Evolutionary conservation across 2,329 filamentous ascomycete species (phyloP), one percentile per base, ranked within the genome.

Genomic region (Paecilomyces formosus): DNA sequence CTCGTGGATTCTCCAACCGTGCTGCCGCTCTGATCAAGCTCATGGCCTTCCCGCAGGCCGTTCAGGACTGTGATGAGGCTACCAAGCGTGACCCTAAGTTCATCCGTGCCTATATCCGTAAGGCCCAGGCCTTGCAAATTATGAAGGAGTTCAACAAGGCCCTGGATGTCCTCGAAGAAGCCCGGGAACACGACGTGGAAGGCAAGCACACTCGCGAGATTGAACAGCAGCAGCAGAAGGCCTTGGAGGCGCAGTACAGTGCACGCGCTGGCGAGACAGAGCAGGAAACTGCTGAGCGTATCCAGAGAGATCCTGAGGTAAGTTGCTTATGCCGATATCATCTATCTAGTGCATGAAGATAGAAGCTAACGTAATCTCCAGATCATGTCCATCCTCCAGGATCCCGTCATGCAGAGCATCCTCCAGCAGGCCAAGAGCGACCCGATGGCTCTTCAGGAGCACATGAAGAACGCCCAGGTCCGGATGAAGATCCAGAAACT

Each of bases 131-230:
- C 50, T 90, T 93, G 75, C 92, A 94, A 66, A 92, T 92, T 68
- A 99, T 99, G 94, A 90, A 94, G 75, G 93, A 99, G 76, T 97
- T 96, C 82, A 96, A 88, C 75, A 93, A 92, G 75, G 95, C 90
- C 71, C 81, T 97, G 59, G 94, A 99, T 71, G 89, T 88, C 7
- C 96, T 92, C 78, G 85, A 85, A 45, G 90, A 92, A 72, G 94
- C 95, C 0, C 80, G 82, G 8, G 82, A 86, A 66, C 84, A 95
- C 60, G 94, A 99, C 74, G 82, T 82, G 60, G 85, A 86, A 65
- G 87, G 88, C 60, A 91, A 90, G 72, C 94, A 97, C 72, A 82
- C 88, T 0, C 85, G 91, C 49, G 94, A 99, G 79, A 96, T 99
- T 68, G 91, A 97, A 70, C 85, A 90, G 73, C 91, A 96, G 78